These are phyloP conservation scores for Pseudohalonectria lignicola DNA, from an alignment of 2,329 filamentous ascomycete species.

Conservation along the genomic window DNA sequence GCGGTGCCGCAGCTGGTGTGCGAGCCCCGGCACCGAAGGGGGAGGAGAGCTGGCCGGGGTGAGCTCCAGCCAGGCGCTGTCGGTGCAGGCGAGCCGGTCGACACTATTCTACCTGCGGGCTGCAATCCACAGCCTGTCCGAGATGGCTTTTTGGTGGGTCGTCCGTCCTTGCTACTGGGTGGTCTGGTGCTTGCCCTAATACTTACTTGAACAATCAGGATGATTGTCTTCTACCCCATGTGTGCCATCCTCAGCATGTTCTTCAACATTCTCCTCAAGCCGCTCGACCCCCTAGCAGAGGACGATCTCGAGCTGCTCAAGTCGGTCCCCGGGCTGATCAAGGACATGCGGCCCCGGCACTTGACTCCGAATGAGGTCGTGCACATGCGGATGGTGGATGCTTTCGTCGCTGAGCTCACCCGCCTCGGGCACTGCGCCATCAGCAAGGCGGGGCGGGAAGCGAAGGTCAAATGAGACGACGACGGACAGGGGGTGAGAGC, in stretches of 20 bases:
- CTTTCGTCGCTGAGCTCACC: slow-evolving; percentile 8
- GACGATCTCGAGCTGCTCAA: slow-evolving; percentile 35
- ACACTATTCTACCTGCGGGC: slow-evolving; percentile 36
- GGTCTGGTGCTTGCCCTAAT: too few relatives aligned
- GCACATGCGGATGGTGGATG: slow-evolving; percentile 6
- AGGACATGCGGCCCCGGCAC: slow-evolving; percentile 16
- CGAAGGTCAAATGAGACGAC: too few relatives aligned
- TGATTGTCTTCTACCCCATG: slow-evolving; percentile 45
- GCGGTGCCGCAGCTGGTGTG: slow-evolving; percentile 31
- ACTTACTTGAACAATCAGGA: too few relatives aligned
- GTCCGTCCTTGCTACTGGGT: too few relatives aligned
- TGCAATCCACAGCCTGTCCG: slow-evolving; percentile 27
- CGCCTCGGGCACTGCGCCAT: slow-evolving; percentile 7
- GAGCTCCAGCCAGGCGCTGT: slow-evolving; percentile 37
- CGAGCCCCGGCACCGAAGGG: slow-evolving; percentile 13
- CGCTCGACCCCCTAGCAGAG: slow-evolving; percentile 26
- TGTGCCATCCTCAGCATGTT: slow-evolving; percentile 42
- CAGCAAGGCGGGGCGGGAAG: slow-evolving; percentile 12
- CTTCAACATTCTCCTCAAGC: slow-evolving; percentile 39
- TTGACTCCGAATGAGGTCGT: slow-evolving; percentile 3
- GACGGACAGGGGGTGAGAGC: too few relatives aligned
- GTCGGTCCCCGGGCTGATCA: slow-evolving; percentile 29
- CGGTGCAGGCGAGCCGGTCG: slow-evolving; percentile 43
- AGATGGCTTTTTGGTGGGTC: slow-evolving; percentile 38
- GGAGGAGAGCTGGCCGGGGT: slow-evolving; percentile 17